These are phyloP conservation scores for Fonsecaea erecta DNA, from an alignment of 2,329 filamentous ascomycete genomes.

Conservation along the genomic window DNA sequence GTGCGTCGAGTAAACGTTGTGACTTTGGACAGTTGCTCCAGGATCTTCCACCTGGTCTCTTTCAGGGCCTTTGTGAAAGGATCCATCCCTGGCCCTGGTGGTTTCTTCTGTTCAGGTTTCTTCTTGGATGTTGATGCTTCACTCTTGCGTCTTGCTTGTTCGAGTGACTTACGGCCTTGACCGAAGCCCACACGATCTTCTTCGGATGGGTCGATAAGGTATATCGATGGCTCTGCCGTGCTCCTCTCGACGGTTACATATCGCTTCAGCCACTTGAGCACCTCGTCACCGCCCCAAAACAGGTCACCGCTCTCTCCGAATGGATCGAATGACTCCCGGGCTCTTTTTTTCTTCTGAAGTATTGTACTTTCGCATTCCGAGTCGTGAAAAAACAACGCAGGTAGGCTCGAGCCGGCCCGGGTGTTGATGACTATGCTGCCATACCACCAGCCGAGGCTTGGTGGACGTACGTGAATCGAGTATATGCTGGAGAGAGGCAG, in stretches of 20 bases:
- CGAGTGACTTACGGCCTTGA: slow-evolving; percentile 57
- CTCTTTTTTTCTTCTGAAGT: slow-evolving; percentile 84
- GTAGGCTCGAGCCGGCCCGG: slow-evolving; percentile 86
- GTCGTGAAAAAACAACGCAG: slow-evolving; percentile 96
- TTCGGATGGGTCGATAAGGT: slow-evolving; percentile 82
- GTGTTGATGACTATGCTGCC: slow-evolving; percentile 94
- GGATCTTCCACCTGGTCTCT: slow-evolving; percentile 91
- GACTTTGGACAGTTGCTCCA: slow-evolving; percentile 96
- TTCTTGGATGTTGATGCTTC: slow-evolving; percentile 45
- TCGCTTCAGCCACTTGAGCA: slow-evolving; percentile 83
- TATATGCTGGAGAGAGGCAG: slow-evolving; percentile 89
- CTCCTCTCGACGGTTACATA: slow-evolving; percentile 85
- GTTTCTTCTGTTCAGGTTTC: slow-evolving; percentile 46
- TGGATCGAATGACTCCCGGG: slow-evolving; percentile 84
- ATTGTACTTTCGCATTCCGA: slow-evolving; percentile 96
- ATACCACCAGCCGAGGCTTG: slow-evolving; percentile 97
- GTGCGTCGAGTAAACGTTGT: slow-evolving; percentile 93
- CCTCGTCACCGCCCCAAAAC: slow-evolving; percentile 98
- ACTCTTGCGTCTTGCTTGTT: slow-evolving; percentile 41
- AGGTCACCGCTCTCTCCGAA: slow-evolving; percentile 83
- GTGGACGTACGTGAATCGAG: slow-evolving; percentile 85
- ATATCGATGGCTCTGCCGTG: slow-evolving; percentile 84
- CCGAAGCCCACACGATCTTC: slow-evolving; percentile 86
- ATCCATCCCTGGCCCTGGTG: slow-evolving; percentile 66
- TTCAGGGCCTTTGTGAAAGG: slow-evolving; percentile 92